Conservation (phyloP, 495 filamentous ascomycete genomes). For the Aspergillus asperescens region DNA sequence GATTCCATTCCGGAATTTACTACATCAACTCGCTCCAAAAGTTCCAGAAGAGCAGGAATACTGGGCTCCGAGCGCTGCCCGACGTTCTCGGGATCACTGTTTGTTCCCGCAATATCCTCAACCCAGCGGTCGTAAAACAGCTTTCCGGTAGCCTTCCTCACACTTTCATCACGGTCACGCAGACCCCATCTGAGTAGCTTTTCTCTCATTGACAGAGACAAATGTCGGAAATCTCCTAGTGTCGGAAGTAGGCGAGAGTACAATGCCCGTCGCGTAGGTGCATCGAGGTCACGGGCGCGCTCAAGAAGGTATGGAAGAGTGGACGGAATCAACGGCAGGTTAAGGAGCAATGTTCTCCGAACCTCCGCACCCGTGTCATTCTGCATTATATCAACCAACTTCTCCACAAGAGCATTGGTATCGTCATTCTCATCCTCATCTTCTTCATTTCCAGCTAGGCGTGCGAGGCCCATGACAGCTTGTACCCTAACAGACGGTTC, state of each 20-base stretch:
- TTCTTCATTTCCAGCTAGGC: slow-evolving; percentile 73
- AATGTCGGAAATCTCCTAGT: slow-evolving; percentile 90
- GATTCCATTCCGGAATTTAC: slow-evolving; percentile 84
- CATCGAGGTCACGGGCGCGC: slow-evolving; percentile 82
- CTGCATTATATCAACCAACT: slow-evolving; percentile 85
- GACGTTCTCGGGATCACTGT: slow-evolving; percentile 42
- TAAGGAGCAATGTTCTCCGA: slow-evolving; percentile 77
- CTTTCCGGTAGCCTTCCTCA: slow-evolving; percentile 82
- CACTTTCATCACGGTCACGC: slow-evolving; percentile 89
- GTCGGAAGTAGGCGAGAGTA: slow-evolving; percentile 86
- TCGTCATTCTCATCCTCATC: slow-evolving; percentile 68
- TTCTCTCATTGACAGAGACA: slow-evolving; percentile 92
- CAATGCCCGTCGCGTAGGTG: slow-evolving; percentile 72
- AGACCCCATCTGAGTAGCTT: slow-evolving; percentile 94
- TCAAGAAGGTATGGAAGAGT: slow-evolving; percentile 92
- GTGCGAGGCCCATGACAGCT: slow-evolving; percentile 83
- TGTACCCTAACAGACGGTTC: slow-evolving; percentile 87
- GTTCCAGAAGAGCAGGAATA: slow-evolving; percentile 73
- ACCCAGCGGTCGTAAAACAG: slow-evolving; percentile 95
- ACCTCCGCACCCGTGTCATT: slow-evolving; percentile 95
- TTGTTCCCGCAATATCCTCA: slow-evolving; percentile 75
- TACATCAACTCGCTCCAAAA: slow-evolving; percentile 90
- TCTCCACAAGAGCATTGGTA: slow-evolving; percentile 57
- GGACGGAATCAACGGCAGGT: slow-evolving; percentile 70
- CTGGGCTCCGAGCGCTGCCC: slow-evolving; percentile 55